A percentile compares a stretch with the other conserved stretches of the same genome.
Evolutionary conservation across 1,284 basidiomycete species (phyloP).

Genomic region (Amylostereum areolatum): DNA sequence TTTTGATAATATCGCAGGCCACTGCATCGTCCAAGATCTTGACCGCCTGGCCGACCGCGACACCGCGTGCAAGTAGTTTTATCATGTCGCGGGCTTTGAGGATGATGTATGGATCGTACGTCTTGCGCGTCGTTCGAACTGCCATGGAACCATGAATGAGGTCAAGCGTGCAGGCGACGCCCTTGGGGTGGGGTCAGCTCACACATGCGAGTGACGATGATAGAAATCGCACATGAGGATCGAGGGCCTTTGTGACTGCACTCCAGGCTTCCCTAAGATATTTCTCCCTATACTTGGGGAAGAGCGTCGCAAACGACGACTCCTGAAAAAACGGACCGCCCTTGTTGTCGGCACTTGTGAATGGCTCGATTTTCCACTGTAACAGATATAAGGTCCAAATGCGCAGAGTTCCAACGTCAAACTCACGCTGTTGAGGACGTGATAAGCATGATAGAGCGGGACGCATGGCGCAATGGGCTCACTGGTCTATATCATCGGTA

Average conservation of each 20-base stretch:
- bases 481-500: conserved; percentile 98
- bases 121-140: conserved; percentile 94
- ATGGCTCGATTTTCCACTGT: conserved; percentile 87
- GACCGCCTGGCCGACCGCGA: conserved; percentile 78
- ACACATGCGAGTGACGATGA: background rate
- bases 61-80: conserved; percentile 91
- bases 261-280: conserved; percentile 95
- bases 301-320: conserved; percentile 95
- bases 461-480: conserved; percentile 29
- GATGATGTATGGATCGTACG: conserved; percentile 94
- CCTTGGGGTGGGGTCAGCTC: conserved; percentile 35
- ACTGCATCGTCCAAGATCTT: conserved; percentile 89
- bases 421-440: background rate
- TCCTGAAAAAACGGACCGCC: conserved; percentile 88
- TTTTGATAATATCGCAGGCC: conserved; percentile 98
- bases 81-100: conserved; percentile 95
- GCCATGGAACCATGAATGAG: conserved; percentile 97
- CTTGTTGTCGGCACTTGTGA: conserved; percentile 72
- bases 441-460: conserved; percentile 2
- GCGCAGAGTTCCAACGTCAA: background rate
- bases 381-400: conserved; percentile 4
- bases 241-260: conserved; percentile 84
- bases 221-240: conserved; percentile 57
- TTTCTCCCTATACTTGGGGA: conserved; percentile 98
- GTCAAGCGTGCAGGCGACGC: conserved; percentile 89